Evolutionary conservation across 345 rosid genomes (phyloP).

Genomic region (Garcia nutans): DNA sequence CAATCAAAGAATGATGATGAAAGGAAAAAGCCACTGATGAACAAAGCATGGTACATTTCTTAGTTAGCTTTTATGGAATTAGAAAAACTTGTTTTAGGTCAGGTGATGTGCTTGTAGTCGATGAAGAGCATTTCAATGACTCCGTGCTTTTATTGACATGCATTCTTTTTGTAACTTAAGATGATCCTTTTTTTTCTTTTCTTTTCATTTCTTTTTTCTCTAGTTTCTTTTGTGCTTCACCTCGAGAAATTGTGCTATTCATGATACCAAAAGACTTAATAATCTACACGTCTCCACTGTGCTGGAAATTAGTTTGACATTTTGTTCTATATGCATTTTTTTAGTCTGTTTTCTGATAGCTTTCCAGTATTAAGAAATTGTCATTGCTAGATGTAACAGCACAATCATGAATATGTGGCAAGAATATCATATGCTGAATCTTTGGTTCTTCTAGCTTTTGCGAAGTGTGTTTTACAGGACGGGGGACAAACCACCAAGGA

Average conservation of each 20-base stretch:
- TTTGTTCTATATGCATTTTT: too few species aligned
- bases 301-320: conserved; percentile 6
- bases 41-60: conserved; percentile 25
- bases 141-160: conserved; percentile 12
- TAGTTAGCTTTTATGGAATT: conserved; percentile 33
- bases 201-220: background rate
- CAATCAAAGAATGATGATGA: conserved; percentile 33
- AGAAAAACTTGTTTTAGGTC: conserved; percentile 28
- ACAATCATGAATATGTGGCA: too few species aligned
- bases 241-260: conserved; percentile 24
- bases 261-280: conserved; percentile 34
- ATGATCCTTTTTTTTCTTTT: background rate
- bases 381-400: too few species aligned
- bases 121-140: conserved; percentile 4
- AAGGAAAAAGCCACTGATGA: conserved; percentile 31
- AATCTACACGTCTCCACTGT: conserved; percentile 14
- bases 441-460: too few species aligned
- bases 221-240: conserved; percentile 21
- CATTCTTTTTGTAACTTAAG: conserved; percentile 44
- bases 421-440: too few species aligned
- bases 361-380: too few species aligned
- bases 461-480: too few species aligned
- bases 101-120: conserved; percentile 23
- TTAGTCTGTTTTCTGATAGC: too few species aligned
- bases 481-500: too few species aligned